Base-by-base conservation (phyloP, 2,329 filamentous ascomycete species). In the Clarireedia paspali region DNA sequence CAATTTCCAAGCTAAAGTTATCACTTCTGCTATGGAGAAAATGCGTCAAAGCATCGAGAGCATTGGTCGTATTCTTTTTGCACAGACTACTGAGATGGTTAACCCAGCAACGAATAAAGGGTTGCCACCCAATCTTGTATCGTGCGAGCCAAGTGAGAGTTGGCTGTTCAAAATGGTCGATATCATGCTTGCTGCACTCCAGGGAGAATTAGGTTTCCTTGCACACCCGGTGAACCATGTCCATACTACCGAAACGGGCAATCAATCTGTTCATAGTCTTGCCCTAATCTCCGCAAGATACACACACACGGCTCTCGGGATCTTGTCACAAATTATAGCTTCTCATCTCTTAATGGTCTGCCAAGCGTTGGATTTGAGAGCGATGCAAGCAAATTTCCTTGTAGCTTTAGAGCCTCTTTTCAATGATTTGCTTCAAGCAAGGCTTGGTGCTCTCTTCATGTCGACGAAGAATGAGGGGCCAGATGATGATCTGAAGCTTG, bases 21-120 rank as follows among this genome's bases (percentile, higher is more conserved):
- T 88, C 30, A 86, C 84, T 0, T 82, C 82, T 0, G 82, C 83
- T 1, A 82, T 82, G 75, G 84, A 86, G 58, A 86, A 85, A 68
- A 71, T 73, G 0, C 74, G 78, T 6, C 68, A 70, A 6, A 72
- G 70, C 0, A 62, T 80, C 36, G 79, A 83, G 60, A 75, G 75
- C 64, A 66, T 84, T 2, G 82, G 84, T 3, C 78, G 79, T 15
- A 77, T 88, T 68, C 68, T 87, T 24, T 87, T 83, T 64, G 73
- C 77, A 0, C 84, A 88, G 65, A 76, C 75, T 56, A 76, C 77
- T 0, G 84, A 88, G 66, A 69, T 88, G 17, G 77, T 88, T 63
- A 82, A 86, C 63, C 78, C 79, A 0, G 68, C 69, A 4, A 74
- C 77, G 17, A 87, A 78, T 70, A 76, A 78, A 51, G 82, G 81